Evolutionary conservation across 306 rosid genomes (phyloP).

Genomic region (Casuarina cunninghamiana): DNA sequence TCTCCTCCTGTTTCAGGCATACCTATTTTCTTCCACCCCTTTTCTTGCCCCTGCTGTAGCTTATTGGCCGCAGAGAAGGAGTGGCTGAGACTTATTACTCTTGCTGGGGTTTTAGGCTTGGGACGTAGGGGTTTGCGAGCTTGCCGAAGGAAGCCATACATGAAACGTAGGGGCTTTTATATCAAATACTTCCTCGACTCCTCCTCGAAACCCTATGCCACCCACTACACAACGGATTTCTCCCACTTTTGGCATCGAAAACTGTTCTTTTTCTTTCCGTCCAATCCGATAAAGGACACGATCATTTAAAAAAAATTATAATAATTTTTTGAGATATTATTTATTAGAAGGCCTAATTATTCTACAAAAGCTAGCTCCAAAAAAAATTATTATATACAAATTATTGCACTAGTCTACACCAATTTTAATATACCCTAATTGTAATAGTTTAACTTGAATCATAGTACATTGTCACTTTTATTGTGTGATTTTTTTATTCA

Average conservation of each 20-base stretch:
- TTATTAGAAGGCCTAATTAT: too few species aligned
- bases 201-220: neutral
- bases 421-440: too few species aligned
- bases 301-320: too few species aligned
- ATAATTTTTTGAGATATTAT: too few species aligned
- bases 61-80: neutral
- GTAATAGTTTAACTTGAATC: too few species aligned
- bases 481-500: too few species aligned
- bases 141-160: neutral
- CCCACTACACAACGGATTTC: neutral
- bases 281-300: too few species aligned
- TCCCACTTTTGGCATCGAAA: neutral
- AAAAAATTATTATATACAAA: too few species aligned
- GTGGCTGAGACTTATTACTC: conserved; percentile 12
- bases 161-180: neutral
- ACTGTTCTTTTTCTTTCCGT: too few species aligned
- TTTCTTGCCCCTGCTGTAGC: neutral
- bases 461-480: too few species aligned
- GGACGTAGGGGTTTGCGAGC: neutral
- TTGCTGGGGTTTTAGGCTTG: conserved; percentile 8
- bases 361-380: too few species aligned
- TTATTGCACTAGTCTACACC: too few species aligned
- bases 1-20: conserved; percentile 39
- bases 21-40: conserved; percentile 4
- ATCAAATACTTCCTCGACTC: neutral